phyloP scores from a whole-genome alignment of 2,329 filamentous ascomycete genomes.

The Beauveria rudraprayagi region DNA sequence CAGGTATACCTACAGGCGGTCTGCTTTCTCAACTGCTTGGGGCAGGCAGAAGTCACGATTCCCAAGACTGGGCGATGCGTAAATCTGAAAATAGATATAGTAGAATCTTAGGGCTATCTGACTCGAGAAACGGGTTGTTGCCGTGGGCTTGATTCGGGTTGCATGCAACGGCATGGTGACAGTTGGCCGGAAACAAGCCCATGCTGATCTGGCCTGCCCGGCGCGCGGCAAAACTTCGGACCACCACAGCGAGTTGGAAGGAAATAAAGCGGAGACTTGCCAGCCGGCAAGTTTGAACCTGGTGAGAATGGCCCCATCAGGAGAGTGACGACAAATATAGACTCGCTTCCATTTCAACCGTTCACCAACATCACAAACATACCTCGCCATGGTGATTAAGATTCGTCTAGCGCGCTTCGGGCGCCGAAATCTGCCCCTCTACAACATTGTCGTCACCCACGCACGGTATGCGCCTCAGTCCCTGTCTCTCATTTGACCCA shows the following conservation, averaged over 20 bases:
- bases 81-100: not conserved
- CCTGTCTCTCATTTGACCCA: too few relatives aligned
- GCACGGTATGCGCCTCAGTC: constrained; percentile 55
- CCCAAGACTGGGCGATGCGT: not conserved
- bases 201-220: not conserved
- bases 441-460: constrained; percentile 95
- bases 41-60: not conserved
- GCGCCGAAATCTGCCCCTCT: constrained; percentile 79
- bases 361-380: not conserved
- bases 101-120: not conserved
- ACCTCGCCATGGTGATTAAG: constrained; percentile 71
- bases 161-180: not conserved
- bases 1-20: too few relatives aligned
- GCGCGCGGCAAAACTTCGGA: constrained; percentile 30
- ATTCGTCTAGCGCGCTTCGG: constrained; percentile 93
- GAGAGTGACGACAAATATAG: not conserved
- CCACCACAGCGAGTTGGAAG: not conserved
- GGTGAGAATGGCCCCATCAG: not conserved
- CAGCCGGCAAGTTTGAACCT: not conserved
- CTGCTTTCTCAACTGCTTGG: too few relatives aligned
- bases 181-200: too few relatives aligned
- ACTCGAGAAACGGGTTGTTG: not conserved
- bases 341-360: not conserved
- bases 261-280: not conserved
- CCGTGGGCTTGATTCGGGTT: not conserved